A percentile compares a stretch with the other conserved stretches of the same genome.
Conservation (phyloP, 495 filamentous ascomycete genomes). For the Sporormia fimetaria region DNA sequence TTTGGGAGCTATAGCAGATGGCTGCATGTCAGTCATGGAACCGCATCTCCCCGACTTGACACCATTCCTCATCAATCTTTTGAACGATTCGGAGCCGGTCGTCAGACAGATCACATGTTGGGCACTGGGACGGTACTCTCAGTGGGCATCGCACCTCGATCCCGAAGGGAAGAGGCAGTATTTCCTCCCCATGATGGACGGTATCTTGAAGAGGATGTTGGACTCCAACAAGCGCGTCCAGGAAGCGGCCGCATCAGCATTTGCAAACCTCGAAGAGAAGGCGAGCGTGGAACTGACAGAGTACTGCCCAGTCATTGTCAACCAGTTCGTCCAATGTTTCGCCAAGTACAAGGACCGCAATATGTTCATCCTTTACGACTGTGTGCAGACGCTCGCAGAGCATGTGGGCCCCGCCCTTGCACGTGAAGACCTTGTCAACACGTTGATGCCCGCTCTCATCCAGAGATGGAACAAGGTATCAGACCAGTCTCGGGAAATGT, state of each 20-base stretch:
- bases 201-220: constrained; percentile 85
- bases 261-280: constrained; percentile 92
- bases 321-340: constrained; percentile 88
- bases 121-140: constrained; percentile 88
- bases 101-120: constrained; percentile 97
- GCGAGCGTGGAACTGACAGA: constrained; percentile 66
- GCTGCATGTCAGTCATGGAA: constrained; percentile 79
- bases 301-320: constrained; percentile 82
- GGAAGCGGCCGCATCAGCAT: constrained; percentile 90
- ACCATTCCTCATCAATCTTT: constrained; percentile 76
- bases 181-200: constrained; percentile 97
- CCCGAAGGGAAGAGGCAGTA: constrained; percentile 58
- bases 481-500: constrained; percentile 86
- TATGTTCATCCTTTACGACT: constrained; percentile 98
- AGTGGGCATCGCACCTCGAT: constrained; percentile 74
- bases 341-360: constrained; percentile 93
- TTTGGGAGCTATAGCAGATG: constrained; percentile 87
- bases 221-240: constrained; percentile 97
- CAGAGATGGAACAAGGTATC: constrained; percentile 76
- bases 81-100: constrained; percentile 80
- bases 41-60: constrained; percentile 87
- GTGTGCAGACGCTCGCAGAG: constrained; percentile 93
- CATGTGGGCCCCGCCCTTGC: constrained; percentile 72
- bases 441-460: constrained; percentile 92
- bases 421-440: constrained; percentile 61